Conservation (phyloP, 169 alveolate genomes). For the Cryptosporidium sp. region DNA sequence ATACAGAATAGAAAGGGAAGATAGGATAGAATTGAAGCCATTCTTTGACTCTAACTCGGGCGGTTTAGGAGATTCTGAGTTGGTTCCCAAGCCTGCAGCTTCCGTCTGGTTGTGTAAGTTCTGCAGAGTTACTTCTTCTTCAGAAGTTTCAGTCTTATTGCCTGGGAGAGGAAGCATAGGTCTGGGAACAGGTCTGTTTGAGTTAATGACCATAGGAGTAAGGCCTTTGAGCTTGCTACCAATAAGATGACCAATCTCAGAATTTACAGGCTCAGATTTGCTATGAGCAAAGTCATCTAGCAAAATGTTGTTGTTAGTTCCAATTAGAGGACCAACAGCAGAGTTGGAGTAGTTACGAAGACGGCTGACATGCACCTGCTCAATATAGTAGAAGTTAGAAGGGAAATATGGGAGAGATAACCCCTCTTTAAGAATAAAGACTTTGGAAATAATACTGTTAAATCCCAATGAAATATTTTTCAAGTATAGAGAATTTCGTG, state of each 20-base stretch:
- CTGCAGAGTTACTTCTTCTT: background rate
- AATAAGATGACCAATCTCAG: slow-evolving; percentile 15
- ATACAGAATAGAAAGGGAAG: background rate
- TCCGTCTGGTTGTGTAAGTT: background rate
- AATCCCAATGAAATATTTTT: slow-evolving; percentile 18
- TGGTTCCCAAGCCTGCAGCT: background rate
- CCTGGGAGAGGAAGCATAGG: slow-evolving; percentile 62
- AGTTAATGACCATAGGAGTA: slow-evolving; percentile 1
- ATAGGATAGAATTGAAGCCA: background rate
- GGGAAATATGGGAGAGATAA: slow-evolving; percentile 47
- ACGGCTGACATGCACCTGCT: slow-evolving; percentile 31
- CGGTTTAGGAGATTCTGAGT: background rate
- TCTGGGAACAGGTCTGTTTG: slow-evolving; percentile 1
- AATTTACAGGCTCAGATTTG: background rate
- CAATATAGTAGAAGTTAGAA: slow-evolving; percentile 40
- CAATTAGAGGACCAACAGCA: slow-evolving; percentile 70
- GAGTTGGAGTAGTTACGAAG: slow-evolving; percentile 36
- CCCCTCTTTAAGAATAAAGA: slow-evolving; percentile 29
- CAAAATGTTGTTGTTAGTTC: slow-evolving; percentile 11
- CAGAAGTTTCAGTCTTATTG: background rate
- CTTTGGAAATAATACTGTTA: slow-evolving; percentile 32
- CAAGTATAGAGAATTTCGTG: slow-evolving; percentile 50
- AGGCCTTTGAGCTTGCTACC: slow-evolving; percentile 16
- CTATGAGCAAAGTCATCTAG: slow-evolving; percentile 19
- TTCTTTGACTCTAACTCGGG: background rate